A percentile compares a stretch with the other conserved stretches of the same genome.
Evolutionary conservation across 2,329 filamentous ascomycete genomes (phyloP).

Genomic region (Lecanosticta acicola): DNA sequence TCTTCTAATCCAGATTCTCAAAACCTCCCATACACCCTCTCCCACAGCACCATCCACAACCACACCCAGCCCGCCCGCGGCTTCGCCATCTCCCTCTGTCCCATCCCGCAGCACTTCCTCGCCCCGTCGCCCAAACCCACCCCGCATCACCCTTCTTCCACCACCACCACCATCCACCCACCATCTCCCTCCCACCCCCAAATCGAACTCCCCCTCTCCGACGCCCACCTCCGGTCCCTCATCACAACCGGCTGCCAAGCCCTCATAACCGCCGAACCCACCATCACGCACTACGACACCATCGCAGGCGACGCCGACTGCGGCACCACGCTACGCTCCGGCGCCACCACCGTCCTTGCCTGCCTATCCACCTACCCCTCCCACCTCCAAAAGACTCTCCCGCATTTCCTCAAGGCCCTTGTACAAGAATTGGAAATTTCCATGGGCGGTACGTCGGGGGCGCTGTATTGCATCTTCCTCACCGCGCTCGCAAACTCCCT

Average conservation of each 20-base stretch:
- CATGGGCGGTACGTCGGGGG: constrained; percentile 35
- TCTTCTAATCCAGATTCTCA: too few relatives aligned
- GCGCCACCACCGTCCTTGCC: constrained; percentile 31
- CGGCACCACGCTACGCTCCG: constrained; percentile 33
- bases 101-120: constrained; percentile 25
- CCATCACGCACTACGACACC: constrained; percentile 35
- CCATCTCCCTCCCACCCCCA: constrained; percentile 21
- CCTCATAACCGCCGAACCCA: constrained; percentile 31
- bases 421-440: constrained; percentile 33
- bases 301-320: constrained; percentile 36
- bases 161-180: constrained; percentile 8
- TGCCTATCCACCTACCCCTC: constrained; percentile 30
- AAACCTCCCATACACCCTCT: constrained; percentile 28
- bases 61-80: constrained; percentile 29
- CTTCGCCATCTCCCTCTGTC: constrained; percentile 31
- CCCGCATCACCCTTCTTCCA: constrained; percentile 5
- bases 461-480: constrained; percentile 34
- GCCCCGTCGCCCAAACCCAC: constrained; percentile 21
- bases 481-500: constrained; percentile 30
- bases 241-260: constrained; percentile 31
- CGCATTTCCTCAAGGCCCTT: constrained; percentile 21
- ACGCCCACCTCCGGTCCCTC: constrained; percentile 24
- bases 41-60: constrained; percentile 32
- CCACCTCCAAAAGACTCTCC: background rate
- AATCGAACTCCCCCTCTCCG: too few relatives aligned